Conservation (phyloP, 2,329 filamentous ascomycete species). For the Chrysosporium keratinophilum region DNA sequence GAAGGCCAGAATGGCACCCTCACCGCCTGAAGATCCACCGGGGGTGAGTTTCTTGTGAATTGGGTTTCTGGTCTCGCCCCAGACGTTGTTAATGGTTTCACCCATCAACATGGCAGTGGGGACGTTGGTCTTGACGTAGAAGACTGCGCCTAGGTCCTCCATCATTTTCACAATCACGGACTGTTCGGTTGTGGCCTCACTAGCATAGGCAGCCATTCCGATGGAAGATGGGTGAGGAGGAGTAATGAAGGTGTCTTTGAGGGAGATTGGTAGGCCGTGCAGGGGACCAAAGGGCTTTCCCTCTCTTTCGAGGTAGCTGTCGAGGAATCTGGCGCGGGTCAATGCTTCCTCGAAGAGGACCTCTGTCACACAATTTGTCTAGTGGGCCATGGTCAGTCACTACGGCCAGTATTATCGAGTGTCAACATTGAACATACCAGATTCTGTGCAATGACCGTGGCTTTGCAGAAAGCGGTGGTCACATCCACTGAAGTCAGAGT, state of each 20-base stretch:
- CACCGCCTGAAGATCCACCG: conserved; percentile 50
- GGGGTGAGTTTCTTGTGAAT: conserved; percentile 44
- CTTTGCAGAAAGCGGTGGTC: conserved; percentile 47
- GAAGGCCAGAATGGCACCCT: conserved; percentile 47
- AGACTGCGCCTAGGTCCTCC: conserved; percentile 43
- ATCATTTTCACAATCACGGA: conserved; percentile 42
- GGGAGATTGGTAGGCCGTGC: conserved; percentile 51
- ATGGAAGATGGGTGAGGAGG: conserved; percentile 14
- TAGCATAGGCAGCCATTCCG: conserved; percentile 19
- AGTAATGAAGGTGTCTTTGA: conserved; percentile 42
- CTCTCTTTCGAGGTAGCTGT: conserved; percentile 37
- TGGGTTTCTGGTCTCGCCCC: conserved; percentile 49
- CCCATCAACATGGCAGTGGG: conserved; percentile 25
- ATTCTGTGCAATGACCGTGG: conserved; percentile 50
- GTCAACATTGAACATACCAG: conserved; percentile 34
- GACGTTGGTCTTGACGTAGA: conserved; percentile 48
- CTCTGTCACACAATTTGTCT: conserved; percentile 53
- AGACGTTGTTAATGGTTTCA: conserved; percentile 53
- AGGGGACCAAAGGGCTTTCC: conserved; percentile 46
- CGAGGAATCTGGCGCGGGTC: conserved; percentile 39
- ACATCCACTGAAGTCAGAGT: conserved; percentile 49
- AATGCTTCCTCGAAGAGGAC: conserved; percentile 47
- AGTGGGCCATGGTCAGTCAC: conserved; percentile 18
- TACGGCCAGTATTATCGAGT: conserved; percentile 21
- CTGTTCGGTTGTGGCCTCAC: conserved; percentile 44